Evolutionary conservation across 75 land plant species (phyloP).

Genomic region (Adiantum capillusveneris): DNA sequence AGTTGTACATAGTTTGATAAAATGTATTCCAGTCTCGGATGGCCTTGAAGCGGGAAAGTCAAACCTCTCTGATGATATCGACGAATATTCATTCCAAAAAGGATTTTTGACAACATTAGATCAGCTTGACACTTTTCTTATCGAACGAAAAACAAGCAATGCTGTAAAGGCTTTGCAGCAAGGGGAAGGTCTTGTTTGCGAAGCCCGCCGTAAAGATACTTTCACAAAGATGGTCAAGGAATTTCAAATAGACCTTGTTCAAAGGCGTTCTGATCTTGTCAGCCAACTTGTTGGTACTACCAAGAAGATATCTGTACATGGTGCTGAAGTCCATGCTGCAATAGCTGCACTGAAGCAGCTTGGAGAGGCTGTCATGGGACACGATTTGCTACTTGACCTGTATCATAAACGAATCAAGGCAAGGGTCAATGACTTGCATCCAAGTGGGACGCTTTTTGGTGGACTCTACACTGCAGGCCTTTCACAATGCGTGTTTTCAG

Average conservation of each 20-base stretch:
- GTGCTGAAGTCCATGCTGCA: constrained; percentile 14
- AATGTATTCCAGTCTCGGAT: neutral
- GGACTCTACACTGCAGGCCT: constrained; percentile 20
- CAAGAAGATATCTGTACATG: constrained; percentile 5
- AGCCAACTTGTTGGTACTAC: constrained; percentile 7
- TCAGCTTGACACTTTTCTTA: constrained; percentile 6
- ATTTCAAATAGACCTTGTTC: constrained; percentile 1
- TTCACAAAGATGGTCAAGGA: neutral
- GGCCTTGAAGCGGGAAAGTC: neutral
- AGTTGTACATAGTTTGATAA: neutral
- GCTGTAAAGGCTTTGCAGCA: constrained; percentile 7
- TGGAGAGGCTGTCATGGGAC: constrained; percentile 17
- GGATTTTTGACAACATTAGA: constrained; percentile 1
- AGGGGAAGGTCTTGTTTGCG: constrained; percentile 5
- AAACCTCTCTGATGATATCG: neutral
- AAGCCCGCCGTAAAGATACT: neutral
- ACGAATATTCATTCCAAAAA: neutral
- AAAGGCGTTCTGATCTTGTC: constrained; percentile 5
- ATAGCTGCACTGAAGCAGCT: constrained; percentile 19
- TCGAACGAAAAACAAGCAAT: constrained; percentile 12
- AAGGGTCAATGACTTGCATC: constrained; percentile 9
- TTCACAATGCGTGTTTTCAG: constrained; percentile 20
- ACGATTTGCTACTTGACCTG: constrained; percentile 13
- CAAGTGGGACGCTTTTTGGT: constrained; percentile 19
- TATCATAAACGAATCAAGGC: constrained; percentile 13